phyloP scores from a whole-genome alignment of 1,284 basidiomycete species.

The Heliocybe sulcata region DNA sequence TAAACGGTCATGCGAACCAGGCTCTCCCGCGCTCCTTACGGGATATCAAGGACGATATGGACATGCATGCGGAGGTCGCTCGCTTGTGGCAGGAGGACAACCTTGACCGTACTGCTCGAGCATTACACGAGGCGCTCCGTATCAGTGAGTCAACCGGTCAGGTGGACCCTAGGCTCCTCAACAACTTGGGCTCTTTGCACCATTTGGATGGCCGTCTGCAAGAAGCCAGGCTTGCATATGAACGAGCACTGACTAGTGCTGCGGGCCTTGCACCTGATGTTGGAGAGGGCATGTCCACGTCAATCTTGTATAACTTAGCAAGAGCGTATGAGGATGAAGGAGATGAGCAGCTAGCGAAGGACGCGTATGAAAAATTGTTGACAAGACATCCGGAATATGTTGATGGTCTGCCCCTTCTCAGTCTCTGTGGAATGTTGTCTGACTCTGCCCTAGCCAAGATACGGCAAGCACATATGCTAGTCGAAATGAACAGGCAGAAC shows the following conservation, averaged over 20 bases:
- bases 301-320: constrained; percentile 84
- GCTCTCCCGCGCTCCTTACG: constrained; percentile 32
- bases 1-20: constrained; percentile 14
- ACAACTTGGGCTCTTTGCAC: constrained; percentile 76
- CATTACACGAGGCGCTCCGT: constrained; percentile 66
- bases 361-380: constrained; percentile 82
- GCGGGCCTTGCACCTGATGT: constrained; percentile 38
- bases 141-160: constrained; percentile 44
- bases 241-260: constrained; percentile 57
- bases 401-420: constrained; percentile 58
- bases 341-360: constrained; percentile 63
- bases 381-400: constrained; percentile 87
- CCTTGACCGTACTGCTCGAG: constrained; percentile 63
- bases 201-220: constrained; percentile 64
- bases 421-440: constrained; percentile 4
- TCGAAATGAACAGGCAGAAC: constrained; percentile 59
- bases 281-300: constrained; percentile 68
- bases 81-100: constrained; percentile 82
- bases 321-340: constrained; percentile 82
- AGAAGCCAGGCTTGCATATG: constrained; percentile 56
- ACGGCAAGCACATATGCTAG: constrained; percentile 76
- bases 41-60: constrained; percentile 66
- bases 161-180: constrained; percentile 63
- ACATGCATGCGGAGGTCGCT: constrained; percentile 84
- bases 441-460: constrained; percentile 65